phyloP scores from a whole-genome alignment of 192 early-diverging fungal species.

The Coemansia sp. region DNA sequence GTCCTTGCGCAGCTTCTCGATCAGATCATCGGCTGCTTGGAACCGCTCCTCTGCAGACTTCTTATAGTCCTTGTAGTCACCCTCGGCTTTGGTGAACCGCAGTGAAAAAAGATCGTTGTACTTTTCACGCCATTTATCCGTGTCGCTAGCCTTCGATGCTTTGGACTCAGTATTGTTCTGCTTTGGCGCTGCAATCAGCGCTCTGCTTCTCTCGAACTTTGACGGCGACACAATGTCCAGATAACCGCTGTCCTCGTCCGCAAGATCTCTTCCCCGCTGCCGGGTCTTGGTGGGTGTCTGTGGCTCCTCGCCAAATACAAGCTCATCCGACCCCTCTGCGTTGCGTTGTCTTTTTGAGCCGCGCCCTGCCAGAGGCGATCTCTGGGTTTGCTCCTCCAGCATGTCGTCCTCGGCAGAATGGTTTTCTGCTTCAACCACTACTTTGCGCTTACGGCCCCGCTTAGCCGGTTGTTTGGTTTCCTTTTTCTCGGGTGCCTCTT shows the following conservation, averaged over 20 bases:
- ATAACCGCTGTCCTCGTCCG: constrained; percentile 5
- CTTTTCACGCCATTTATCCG: constrained; percentile 42
- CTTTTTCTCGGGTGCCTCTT: neutral
- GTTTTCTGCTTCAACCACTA: neutral
- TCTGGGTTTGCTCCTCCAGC: neutral
- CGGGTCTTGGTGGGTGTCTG: neutral
- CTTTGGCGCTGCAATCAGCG: constrained; percentile 13
- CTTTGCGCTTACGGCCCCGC: constrained; percentile 39
- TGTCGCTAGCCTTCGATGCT: constrained; percentile 9
- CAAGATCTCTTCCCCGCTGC: neutral
- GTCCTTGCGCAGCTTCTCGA: constrained; percentile 39
- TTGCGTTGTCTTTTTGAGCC: constrained; percentile 1
- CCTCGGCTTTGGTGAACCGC: constrained; percentile 42
- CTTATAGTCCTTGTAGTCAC: constrained; percentile 34
- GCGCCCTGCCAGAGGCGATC: constrained; percentile 23
- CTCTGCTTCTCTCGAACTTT: constrained; percentile 37
- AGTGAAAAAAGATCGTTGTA: constrained; percentile 43
- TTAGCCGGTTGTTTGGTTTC: constrained; percentile 1
- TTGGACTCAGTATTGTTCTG: neutral
- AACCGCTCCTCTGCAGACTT: constrained; percentile 36
- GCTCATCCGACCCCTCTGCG: neutral
- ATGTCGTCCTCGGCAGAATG: neutral
- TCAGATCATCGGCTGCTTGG: constrained; percentile 35
- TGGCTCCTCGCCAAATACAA: neutral
- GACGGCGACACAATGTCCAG: constrained; percentile 48